Evolutionary conservation across 2,329 filamentous ascomycete genomes (phyloP).

Genomic region (Bipolaris gigantea): DNA sequence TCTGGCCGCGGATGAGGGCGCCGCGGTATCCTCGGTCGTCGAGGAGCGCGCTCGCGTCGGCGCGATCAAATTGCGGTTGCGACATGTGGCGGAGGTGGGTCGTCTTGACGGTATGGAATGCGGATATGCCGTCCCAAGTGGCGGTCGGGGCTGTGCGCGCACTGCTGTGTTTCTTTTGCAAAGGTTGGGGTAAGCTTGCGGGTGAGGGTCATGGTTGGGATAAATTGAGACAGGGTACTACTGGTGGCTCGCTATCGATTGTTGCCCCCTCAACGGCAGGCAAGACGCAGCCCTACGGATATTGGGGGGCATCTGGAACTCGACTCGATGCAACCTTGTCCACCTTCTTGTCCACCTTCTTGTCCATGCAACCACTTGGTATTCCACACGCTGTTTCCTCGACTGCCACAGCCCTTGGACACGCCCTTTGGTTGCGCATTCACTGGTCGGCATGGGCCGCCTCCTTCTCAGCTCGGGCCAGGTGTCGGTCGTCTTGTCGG

Average conservation of each 20-base stretch:
- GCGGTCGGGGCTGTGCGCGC: background rate
- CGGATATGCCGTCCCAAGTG: background rate
- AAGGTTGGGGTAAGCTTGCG: slow-evolving; percentile 3
- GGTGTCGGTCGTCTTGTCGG: slow-evolving; percentile 69
- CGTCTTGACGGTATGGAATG: background rate
- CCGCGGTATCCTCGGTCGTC: slow-evolving; percentile 85
- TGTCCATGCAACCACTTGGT: slow-evolving; percentile 22
- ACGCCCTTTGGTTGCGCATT: slow-evolving; percentile 14
- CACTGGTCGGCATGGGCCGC: slow-evolving; percentile 32
- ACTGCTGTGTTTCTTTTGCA: background rate
- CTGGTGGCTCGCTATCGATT: slow-evolving; percentile 31
- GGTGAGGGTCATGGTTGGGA: slow-evolving; percentile 9
- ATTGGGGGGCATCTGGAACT: slow-evolving; percentile 12
- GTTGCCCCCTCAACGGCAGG: slow-evolving; percentile 24
- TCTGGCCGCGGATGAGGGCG: slow-evolving; percentile 80
- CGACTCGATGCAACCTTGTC: too few relatives aligned
- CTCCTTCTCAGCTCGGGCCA: slow-evolving; percentile 70
- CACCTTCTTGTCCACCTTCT: too few relatives aligned
- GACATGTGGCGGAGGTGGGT: slow-evolving; percentile 19
- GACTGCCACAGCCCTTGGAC: slow-evolving; percentile 21
- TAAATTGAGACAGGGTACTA: slow-evolving; percentile 16
- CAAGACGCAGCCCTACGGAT: slow-evolving; percentile 23
- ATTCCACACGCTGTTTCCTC: slow-evolving; percentile 15
- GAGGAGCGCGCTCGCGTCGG: slow-evolving; percentile 75
- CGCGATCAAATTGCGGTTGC: slow-evolving; percentile 63